Conservation (phyloP, 2,329 filamentous ascomycete species). For the Aureobasidium musti region DNA sequence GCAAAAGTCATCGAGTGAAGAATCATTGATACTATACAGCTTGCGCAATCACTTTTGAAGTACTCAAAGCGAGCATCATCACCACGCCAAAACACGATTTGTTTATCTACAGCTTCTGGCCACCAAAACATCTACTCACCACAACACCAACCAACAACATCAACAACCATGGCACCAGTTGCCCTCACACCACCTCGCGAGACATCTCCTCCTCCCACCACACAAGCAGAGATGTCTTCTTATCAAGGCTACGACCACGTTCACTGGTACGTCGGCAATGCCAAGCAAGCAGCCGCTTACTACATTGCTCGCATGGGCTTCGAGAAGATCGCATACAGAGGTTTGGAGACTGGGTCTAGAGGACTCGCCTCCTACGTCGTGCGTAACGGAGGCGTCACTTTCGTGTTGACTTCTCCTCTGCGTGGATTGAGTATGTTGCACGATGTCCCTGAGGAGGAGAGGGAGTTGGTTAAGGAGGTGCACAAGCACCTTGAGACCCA, state of each 20-base stretch:
- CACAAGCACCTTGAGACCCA: constrained; percentile 82
- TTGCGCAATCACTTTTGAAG: background rate
- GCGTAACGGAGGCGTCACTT: constrained; percentile 71
- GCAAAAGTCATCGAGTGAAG: constrained; percentile 2
- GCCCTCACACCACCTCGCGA: constrained; percentile 37
- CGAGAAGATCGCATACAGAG: constrained; percentile 75
- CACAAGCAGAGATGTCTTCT: constrained; percentile 32
- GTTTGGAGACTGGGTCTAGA: constrained; percentile 83
- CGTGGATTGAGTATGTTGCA: constrained; percentile 48
- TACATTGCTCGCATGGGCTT: constrained; percentile 90
- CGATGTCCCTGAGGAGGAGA: constrained; percentile 56
- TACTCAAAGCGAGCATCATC: background rate
- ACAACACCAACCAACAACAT: constrained; percentile 37
- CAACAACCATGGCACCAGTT: constrained; percentile 43
- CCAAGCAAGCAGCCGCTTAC: constrained; percentile 89
- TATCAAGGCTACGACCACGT: constrained; percentile 91
- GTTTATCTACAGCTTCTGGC: background rate
- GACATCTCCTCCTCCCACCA: background rate
- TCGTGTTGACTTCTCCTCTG: constrained; percentile 81
- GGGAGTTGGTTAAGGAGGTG: constrained; percentile 68
- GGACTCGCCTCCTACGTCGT: constrained; percentile 83
- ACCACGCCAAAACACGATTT: background rate
- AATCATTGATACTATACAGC: background rate
- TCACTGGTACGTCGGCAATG: constrained; percentile 96
- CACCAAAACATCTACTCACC: constrained; percentile 33